Evolutionary conservation across 2,329 filamentous ascomycete species (phyloP).

Genomic region (Kalmusia sp.): DNA sequence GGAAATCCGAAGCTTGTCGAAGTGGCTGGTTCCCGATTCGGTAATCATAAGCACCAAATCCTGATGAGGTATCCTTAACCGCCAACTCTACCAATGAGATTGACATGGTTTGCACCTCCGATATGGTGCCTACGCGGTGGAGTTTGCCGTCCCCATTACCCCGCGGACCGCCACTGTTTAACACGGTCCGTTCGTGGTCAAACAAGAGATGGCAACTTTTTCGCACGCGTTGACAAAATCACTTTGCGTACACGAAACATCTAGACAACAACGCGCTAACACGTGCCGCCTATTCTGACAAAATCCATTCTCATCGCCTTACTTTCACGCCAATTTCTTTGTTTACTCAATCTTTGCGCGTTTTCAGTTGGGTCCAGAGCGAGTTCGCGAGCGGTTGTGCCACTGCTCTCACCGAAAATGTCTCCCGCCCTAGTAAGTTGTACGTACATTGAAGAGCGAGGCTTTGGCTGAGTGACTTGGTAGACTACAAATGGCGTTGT

Average conservation of each 20-base stretch:
- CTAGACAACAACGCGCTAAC: not conserved
- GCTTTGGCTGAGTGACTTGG: not conserved
- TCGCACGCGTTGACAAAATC: not conserved
- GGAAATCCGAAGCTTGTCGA: slow-evolving; percentile 14
- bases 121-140: slow-evolving; percentile 1
- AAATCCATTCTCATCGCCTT: too few relatives aligned
- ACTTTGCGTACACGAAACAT: not conserved
- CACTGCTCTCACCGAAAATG: slow-evolving; percentile 16
- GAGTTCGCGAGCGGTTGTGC: not conserved
- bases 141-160: not conserved
- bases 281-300: not conserved
- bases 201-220: not conserved
- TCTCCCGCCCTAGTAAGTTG: slow-evolving; percentile 19
- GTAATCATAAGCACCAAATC: slow-evolving; percentile 21
- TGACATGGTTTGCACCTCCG: not conserved
- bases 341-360: not conserved
- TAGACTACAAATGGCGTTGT: slow-evolving; percentile 18
- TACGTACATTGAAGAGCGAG: slow-evolving; percentile 1
- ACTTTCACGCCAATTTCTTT: too few relatives aligned
- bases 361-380: not conserved
- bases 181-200: not conserved
- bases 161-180: not conserved
- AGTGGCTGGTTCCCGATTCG: slow-evolving; percentile 4
- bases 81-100: slow-evolving; percentile 3
- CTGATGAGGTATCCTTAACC: slow-evolving; percentile 7